These are phyloP conservation scores for Aspergillus viridinutans DNA, from an alignment of 2,329 filamentous ascomycete species.

Conservation along the genomic window DNA sequence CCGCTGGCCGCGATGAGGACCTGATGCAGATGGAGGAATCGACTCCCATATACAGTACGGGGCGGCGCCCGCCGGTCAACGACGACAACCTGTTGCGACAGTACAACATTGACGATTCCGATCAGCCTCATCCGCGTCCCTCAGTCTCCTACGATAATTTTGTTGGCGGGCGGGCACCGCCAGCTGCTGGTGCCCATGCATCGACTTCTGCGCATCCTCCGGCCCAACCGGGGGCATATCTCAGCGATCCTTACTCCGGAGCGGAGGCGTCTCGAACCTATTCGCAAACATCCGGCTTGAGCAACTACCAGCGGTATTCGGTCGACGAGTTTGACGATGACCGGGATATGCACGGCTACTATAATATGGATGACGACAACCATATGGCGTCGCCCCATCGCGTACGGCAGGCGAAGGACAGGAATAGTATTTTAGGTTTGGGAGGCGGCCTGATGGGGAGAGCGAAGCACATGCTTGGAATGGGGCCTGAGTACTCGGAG, in stretches of 20 bases:
- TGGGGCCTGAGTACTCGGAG: constrained; percentile 85
- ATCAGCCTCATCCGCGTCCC: constrained; percentile 64
- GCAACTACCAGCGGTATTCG: constrained; percentile 89
- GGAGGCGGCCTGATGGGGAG: constrained; percentile 82
- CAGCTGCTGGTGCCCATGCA: constrained; percentile 46
- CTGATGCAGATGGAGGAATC: constrained; percentile 41
- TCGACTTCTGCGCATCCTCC: constrained; percentile 32
- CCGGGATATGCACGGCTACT: constrained; percentile 66
- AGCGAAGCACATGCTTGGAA: constrained; percentile 86
- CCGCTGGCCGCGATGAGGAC: constrained; percentile 42
- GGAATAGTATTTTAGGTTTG: constrained; percentile 83
- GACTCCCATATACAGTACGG: constrained; percentile 60
- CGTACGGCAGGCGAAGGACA: constrained; percentile 60
- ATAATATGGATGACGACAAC: constrained; percentile 64
- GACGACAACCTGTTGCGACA: constrained; percentile 76
- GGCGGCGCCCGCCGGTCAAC: constrained; percentile 71
- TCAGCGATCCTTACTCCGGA: constrained; percentile 36
- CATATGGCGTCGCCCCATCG: constrained; percentile 47
- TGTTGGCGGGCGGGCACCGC: constrained; percentile 62
- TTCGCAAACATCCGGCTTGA: constrained; percentile 74
- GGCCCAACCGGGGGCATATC: constrained; percentile 30
- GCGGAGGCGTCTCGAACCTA: constrained; percentile 45
- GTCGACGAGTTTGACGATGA: constrained; percentile 79
- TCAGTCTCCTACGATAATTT: constrained; percentile 95
- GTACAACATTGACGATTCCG: constrained; percentile 65